Conservation (phyloP, 163 green algal species). For the Botryococcus braunii region DNA sequence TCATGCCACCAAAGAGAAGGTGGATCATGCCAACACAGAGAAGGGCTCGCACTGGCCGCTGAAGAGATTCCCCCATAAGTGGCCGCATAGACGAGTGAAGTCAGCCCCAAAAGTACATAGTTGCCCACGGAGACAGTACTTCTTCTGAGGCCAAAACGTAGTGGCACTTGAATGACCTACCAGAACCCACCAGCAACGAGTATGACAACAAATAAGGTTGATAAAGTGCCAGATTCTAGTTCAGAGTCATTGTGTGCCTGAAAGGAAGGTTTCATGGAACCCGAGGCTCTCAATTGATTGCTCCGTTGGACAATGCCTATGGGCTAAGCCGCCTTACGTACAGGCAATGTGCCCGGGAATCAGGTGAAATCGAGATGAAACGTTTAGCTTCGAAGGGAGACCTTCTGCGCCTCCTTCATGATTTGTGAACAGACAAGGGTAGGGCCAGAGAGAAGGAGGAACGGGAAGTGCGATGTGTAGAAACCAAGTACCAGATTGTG, state of each 20-base stretch:
- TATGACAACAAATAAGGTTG: too few species aligned
- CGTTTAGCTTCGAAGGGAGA: background rate
- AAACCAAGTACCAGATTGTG: background rate
- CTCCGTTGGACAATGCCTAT: too few species aligned
- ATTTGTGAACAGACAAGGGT: background rate
- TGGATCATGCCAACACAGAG: background rate
- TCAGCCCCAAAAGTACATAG: constrained; percentile 8
- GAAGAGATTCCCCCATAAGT: constrained; percentile 21
- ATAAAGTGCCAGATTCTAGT: background rate
- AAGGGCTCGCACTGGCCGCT: constrained; percentile 17
- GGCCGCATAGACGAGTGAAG: constrained; percentile 12
- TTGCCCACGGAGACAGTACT: background rate
- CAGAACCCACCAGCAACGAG: too few species aligned
- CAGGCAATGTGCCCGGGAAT: background rate
- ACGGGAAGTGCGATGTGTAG: background rate
- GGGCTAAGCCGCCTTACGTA: too few species aligned
- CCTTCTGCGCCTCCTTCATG: background rate
- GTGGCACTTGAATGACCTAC: constrained; percentile 4
- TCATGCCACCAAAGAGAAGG: background rate
- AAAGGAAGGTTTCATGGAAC: background rate
- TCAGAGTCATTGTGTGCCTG: background rate
- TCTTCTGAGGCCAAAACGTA: background rate
- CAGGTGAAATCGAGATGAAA: background rate
- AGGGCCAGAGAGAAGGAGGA: background rate
- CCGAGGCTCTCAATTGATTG: too few species aligned